Evolutionary conservation across 1,284 basidiomycete genomes (phyloP), one percentile per base, ranked within the genome.

Genomic region (Cutaneotrichosporon spelunceum): DNA sequence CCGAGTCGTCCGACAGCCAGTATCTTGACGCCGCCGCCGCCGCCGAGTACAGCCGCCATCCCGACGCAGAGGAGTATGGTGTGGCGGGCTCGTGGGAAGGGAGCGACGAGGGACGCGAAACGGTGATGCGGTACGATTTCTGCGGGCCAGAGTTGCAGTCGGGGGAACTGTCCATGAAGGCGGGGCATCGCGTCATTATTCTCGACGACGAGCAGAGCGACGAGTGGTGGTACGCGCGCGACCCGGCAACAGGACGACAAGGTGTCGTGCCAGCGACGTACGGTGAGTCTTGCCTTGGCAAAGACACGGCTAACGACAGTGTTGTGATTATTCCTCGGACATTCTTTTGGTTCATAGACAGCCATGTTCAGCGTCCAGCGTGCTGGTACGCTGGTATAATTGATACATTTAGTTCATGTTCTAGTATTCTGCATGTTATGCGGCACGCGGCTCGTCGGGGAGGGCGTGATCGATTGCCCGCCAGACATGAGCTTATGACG

Each of bases 141-240:
- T 68, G 70, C 52, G 72, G 71, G 23, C 72, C 68, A 10, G 72
- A 72, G 23, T 60, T 70, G 49, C 76, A 75, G 56, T 69, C 73
- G 16, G 75, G 77, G 36, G 77, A 79, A 62, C 66, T 79, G 67
- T 53, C 63, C 29, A 74, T 78, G 72, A 68, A 66, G 53, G 74
- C 75, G 3, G 77, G 77, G 21, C 71, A 77, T 63, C 64, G 69
- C 61, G 61, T 77, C 39, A 59, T 76, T 8, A 68, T 76, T 11
- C 60, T 74, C 39, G 74, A 76, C 65, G 72, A 76, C 66, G 69
- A 72, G 53, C 72, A 76, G 63, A 70, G 68, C 56, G 67, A 60
- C 65, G 92, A 91, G 57, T 94, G 92, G 91, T 94, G 91, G 91
- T 93, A 90, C 72, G 90, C 88, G 59, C 84, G 90, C 50, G 89